Base-by-base conservation (phyloP, 148 eudicot species). In the Beta vulgaris region DNA sequence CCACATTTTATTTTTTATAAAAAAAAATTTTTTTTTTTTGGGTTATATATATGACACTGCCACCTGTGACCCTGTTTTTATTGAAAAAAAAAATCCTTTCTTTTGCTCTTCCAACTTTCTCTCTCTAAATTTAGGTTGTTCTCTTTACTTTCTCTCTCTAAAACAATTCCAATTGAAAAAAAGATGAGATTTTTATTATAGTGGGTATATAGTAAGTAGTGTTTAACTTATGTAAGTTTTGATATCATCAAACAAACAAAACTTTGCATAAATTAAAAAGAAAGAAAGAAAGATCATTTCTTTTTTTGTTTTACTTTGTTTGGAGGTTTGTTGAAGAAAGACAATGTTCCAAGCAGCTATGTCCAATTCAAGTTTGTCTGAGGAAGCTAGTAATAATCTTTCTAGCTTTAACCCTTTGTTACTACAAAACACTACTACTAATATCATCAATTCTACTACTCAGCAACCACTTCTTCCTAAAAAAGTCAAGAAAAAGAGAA, bases 401-500 rank as follows among this genome's bases (percentile, higher is more conserved):
- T 81, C 78, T 70, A 76, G 82, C 80, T 77, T 85, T 72, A 87
- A 82, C 82, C 86, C 89, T 44, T 82, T 87, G 77, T 43, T 83
- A 79, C 69, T 79, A 83, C 76, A 77, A 77, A 81, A 72, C 59
- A 81, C 80, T 53, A 62, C 80, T 53, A 62, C 7, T n/a, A 75
- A 21, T 68, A 69, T 44, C 71, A 31, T 64, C 82, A n/a, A 77
- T 81, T 77, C 71, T 61, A 44, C 84, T 66, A 6, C 74, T 15
- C 85, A 73, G 60, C 78, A 61, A 44, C 68, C 29, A 16, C 18
- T 23, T 31, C 73, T 48, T 48, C 88, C 83, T 28, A 85, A 83
- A 68, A 93, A 89, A 81, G 74, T 82, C 76, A 93, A 93, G 91
- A 93, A 86, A 81, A 93, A 88, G 81, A 91, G 98, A 87, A 93